Base-by-base conservation (phyloP, 306 rosid genomes). In the Sicyos edulis region DNA sequence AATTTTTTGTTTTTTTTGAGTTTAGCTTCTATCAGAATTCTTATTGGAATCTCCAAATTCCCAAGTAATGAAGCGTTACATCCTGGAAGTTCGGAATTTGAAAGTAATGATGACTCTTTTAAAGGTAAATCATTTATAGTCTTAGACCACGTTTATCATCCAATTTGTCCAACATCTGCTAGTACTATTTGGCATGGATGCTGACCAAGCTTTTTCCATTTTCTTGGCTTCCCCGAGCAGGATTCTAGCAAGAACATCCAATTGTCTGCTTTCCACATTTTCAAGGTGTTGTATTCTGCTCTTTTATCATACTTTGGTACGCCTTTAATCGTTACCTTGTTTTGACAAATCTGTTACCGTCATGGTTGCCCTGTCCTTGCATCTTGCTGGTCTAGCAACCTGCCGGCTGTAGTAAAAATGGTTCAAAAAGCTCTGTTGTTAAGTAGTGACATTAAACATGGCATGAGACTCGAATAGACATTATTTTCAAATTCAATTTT, bases 191-290 rank as follows among this genome's bases (percentile, higher is more conserved):
- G 67, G 60, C 74, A 60, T 78, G 52, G 77, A 72, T 57, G 73
- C 59, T 76, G 45, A 84, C 73, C 40, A 84, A 20, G 65, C 66
- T 29, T 79, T 29, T 71, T 64, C 37, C 32, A 34, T 45, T 17
- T 71, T 60, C 26, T 44, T 79, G 11, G 60, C 54, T 67, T 76
- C 73, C 72, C 75, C 72, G 82, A 64, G 81, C 86, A 93, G 97
- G 99, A 93, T 80, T 85, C 99, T 63, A 93, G 99, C 86, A 93
- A 88, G 89, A 91, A 87, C 77, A 87, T 91, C 79, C 97, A 91
- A 73, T 70, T 93, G 32, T 85, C 96, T 37, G 99, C 97, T 71
- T 93, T 93, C 80, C 99, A 93, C 95, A 91, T 93, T 81, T 93
- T 93, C 83, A 93, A 93, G 99, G 99, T 93, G 69, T 58, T 67